Percentiles rank a stretch among this genome's conserved stretches.
These are phyloP conservation scores for Neonectria coccinea DNA, from an alignment of 2,329 filamentous ascomycete species.

Conservation along the genomic window DNA sequence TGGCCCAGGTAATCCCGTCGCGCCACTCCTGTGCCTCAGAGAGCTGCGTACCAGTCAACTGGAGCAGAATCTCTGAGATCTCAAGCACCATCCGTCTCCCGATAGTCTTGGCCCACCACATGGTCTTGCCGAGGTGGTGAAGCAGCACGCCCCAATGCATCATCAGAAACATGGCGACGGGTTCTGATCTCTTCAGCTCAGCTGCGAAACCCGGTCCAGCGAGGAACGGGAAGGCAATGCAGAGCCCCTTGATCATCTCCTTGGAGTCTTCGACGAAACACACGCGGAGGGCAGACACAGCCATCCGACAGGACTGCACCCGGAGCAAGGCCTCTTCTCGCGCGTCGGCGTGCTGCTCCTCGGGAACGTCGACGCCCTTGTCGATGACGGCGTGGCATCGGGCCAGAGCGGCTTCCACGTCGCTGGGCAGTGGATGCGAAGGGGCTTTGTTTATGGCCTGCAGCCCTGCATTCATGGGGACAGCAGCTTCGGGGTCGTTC, in stretches of 20 bases:
- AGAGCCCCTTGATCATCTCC: conserved; percentile 48
- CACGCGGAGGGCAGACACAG: conserved; percentile 48
- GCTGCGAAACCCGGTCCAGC: conserved; percentile 48
- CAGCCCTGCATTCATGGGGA: conserved; percentile 10
- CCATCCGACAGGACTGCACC: conserved; percentile 27
- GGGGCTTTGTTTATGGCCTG: conserved; percentile 9
- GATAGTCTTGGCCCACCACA: conserved; percentile 44
- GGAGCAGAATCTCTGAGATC: conserved; percentile 28
- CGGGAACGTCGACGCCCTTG: conserved; percentile 20
- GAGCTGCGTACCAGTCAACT: conserved; percentile 9
- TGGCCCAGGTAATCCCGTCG: conserved; percentile 39
- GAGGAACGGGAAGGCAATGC: conserved; percentile 47
- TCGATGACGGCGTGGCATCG: conserved; percentile 31
- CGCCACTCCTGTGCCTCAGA: conserved; percentile 34
- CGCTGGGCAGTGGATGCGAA: neutral
- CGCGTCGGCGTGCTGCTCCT: neutral
- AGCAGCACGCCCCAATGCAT: conserved; percentile 54
- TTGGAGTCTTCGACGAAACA: conserved; percentile 52
- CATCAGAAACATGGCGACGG: conserved; percentile 52
- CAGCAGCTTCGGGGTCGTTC: conserved; percentile 12
- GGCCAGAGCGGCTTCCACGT: conserved; percentile 28
- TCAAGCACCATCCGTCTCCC: conserved; percentile 40
- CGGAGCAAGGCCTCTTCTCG: conserved; percentile 15
- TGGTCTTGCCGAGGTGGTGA: conserved; percentile 36
- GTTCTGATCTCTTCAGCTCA: conserved; percentile 48